Evolutionary conservation across 2,329 filamentous ascomycete genomes (phyloP), one percentile per base, ranked within the genome.

Genomic region (Alternaria hordeiaustralica): DNA sequence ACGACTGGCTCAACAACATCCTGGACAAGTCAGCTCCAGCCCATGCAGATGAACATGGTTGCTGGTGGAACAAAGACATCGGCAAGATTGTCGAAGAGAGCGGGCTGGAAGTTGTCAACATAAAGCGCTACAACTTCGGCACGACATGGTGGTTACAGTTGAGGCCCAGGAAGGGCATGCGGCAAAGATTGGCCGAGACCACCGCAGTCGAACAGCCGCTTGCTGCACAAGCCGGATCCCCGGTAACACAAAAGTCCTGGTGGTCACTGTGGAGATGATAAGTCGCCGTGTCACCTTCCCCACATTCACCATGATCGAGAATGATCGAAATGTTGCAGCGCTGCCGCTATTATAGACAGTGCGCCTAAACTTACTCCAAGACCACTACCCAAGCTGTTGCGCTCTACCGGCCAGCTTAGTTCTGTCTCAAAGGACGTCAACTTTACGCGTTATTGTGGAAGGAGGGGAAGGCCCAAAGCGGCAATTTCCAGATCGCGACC

Each of bases 61-160:
- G 84, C 68, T 86, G 84, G 83, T 85, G 81, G 81, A 85, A 86
- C 67, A 83, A 83, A 65, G 84, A 86, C 58, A 84, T 86, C 66
- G 83, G 81, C 8, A 78, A 75, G 59, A 81, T 86, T 58, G 82
- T 85, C 10, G 74, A 82, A 53, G 78, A 82, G n/a, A 83, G 79
- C 58, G 83, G 83, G 15, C 69, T 86, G 49, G 82, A 85, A 62
- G 77, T 86, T 4, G 82, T 84, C 11, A 69, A 75, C 15, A 79
- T 84, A 64, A 78, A 79, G 67, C 78, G 84, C 63, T 79, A 81
- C 67, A 82, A 85, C 66, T 77, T 84, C 64, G 84, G 84, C 30
- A 86, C 84, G 12, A 84, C 81, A 15, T 85, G 82, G 81, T 79
- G 84, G 74, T 77, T 83, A 58, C 83, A 85, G 71, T 65, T 85